Percentiles rank a stretch among this genome's conserved stretches.
Evolutionary conservation across 805 yeast genomes (phyloP).

Genomic region (Teunomyces panamensis): DNA sequence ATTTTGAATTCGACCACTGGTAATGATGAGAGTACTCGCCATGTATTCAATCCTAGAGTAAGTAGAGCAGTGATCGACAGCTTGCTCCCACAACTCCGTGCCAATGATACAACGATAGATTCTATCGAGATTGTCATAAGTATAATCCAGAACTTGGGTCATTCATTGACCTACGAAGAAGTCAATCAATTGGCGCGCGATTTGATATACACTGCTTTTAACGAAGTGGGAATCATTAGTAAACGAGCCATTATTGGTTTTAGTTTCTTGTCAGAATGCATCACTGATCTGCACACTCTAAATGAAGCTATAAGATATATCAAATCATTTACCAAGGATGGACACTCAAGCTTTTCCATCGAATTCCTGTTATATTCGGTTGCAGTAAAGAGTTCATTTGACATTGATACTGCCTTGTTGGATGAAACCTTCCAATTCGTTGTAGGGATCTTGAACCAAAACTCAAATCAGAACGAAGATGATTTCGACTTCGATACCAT

Average conservation of each 20-base stretch:
- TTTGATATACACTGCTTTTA: constrained; percentile 37
- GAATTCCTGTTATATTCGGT: constrained; percentile 9
- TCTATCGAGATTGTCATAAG: constrained; percentile 60
- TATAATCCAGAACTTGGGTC: constrained; percentile 49
- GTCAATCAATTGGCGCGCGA: constrained; percentile 20
- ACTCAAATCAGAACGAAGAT: constrained; percentile 1
- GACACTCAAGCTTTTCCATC: background rate
- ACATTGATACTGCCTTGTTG: constrained; percentile 4
- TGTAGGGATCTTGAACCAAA: constrained; percentile 1
- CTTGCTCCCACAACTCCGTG: constrained; percentile 38
- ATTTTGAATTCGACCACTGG: constrained; percentile 25
- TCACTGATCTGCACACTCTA: constrained; percentile 1
- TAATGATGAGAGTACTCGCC: background rate
- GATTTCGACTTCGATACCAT: constrained; percentile 46
- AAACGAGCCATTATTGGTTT: constrained; percentile 50
- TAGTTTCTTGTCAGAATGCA: constrained; percentile 36
- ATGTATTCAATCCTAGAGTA: constrained; percentile 12
- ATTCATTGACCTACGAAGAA: constrained; percentile 36
- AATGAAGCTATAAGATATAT: constrained; percentile 2
- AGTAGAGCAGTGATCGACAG: constrained; percentile 30
- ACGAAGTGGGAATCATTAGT: constrained; percentile 43
- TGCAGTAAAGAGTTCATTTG: constrained; percentile 2
- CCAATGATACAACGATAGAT: constrained; percentile 45
- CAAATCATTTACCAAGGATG: background rate
- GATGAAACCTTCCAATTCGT: constrained; percentile 6